phyloP scores from a whole-genome alignment of 2,329 filamentous ascomycete species.

The Fusarium mangiferae region DNA sequence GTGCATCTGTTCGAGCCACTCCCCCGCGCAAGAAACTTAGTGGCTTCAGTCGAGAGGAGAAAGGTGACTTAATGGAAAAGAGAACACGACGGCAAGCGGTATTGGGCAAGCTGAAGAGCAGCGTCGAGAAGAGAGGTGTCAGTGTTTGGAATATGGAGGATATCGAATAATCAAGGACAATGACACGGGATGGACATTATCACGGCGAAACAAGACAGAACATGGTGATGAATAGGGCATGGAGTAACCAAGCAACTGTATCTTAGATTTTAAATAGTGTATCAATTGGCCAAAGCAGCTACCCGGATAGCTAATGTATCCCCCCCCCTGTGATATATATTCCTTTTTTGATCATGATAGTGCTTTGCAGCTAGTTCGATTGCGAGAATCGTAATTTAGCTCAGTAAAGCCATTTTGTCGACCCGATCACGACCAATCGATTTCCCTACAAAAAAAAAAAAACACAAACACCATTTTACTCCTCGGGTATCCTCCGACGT shows the following conservation, averaged over 20 bases:
- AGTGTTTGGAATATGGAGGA: constrained; percentile 63
- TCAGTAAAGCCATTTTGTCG: neutral
- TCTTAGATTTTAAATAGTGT: constrained; percentile 46
- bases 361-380: neutral
- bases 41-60: constrained; percentile 69
- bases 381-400: neutral
- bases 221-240: constrained; percentile 19
- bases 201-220: constrained; percentile 7
- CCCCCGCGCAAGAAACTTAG: constrained; percentile 70
- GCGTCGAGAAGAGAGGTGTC: constrained; percentile 61
- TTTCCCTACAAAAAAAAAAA: neutral
- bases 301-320: constrained; percentile 20
- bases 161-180: constrained; percentile 51
- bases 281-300: constrained; percentile 34
- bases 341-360: neutral
- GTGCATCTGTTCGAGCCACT: constrained; percentile 53
- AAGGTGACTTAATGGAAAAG: constrained; percentile 64
- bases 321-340: neutral
- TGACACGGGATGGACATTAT: neutral
- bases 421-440: neutral
- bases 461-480: constrained; percentile 21
- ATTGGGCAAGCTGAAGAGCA: constrained; percentile 61
- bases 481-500: constrained; percentile 17
- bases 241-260: constrained; percentile 39
- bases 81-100: constrained; percentile 64